These are phyloP conservation scores for Pulveroboletus frians DNA, from an alignment of 768 basidiomycete species.

Conservation along the genomic window DNA sequence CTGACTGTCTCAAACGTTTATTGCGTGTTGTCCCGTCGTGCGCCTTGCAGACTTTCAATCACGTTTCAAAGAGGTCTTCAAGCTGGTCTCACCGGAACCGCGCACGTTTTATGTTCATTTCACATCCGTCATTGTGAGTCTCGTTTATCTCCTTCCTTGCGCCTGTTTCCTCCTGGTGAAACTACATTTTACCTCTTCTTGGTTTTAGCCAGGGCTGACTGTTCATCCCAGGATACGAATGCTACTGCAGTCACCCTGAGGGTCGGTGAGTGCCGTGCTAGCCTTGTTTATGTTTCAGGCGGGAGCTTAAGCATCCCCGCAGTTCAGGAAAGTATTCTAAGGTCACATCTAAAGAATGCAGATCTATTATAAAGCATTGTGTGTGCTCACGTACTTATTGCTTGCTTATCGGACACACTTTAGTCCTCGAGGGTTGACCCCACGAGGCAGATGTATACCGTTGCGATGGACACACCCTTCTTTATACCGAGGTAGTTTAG, in stretches of 20 bases:
- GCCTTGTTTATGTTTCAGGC: not conserved
- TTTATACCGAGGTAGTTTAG: not conserved
- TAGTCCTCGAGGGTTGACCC: not conserved
- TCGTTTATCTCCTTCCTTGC: conserved; percentile 4
- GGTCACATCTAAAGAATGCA: conserved; percentile 63
- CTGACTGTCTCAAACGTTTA: conserved; percentile 1
- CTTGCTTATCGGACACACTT: not conserved
- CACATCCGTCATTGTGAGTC: conserved; percentile 71
- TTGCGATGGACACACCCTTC: not conserved
- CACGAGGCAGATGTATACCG: not conserved
- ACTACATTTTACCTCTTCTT: not conserved
- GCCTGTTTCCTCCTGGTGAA: conserved; percentile 3
- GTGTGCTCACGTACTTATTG: not conserved
- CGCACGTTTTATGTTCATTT: conserved; percentile 69
- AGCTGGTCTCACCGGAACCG: conserved; percentile 54
- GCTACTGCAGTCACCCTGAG: conserved; percentile 68
- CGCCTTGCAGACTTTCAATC: conserved; percentile 60
- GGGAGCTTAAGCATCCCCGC: conserved; percentile 2
- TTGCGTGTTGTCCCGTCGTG: not conserved
- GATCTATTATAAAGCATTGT: conserved; percentile 51
- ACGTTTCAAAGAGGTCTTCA: conserved; percentile 73
- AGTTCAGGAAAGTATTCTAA: conserved; percentile 72
- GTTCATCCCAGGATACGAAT: conserved; percentile 54
- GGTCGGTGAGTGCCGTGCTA: conserved; percentile 44
- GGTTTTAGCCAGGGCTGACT: conserved; percentile 5